Percentiles rank a stretch among this genome's conserved stretches.
These are phyloP conservation scores for Bruguiera hainesii DNA, from an alignment of 441 rosid species.

Conservation along the genomic window DNA sequence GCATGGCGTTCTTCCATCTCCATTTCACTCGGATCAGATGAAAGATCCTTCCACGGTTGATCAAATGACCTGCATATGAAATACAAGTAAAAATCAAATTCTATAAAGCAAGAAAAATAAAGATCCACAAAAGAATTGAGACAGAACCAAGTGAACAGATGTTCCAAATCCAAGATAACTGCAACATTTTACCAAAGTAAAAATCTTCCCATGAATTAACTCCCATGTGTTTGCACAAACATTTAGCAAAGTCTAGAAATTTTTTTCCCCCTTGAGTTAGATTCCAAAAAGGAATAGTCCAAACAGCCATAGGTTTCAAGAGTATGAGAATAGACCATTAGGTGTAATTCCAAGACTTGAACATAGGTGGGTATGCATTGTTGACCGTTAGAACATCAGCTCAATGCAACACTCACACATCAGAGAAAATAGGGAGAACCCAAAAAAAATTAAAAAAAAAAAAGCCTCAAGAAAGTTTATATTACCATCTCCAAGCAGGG, in stretches of 20 bases:
- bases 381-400: too few species aligned
- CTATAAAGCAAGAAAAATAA: background rate
- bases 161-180: background rate
- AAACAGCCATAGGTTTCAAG: background rate
- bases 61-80: conserved; percentile 57
- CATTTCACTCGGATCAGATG: conserved; percentile 35
- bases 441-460: background rate
- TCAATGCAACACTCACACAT: background rate
- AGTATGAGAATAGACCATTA: too few species aligned
- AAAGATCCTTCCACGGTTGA: conserved; percentile 59
- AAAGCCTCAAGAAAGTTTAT: background rate
- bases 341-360: too few species aligned
- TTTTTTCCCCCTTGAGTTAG: too few species aligned
- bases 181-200: background rate
- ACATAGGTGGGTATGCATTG: too few species aligned
- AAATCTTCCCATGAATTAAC: background rate
- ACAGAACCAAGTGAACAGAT: too few species aligned
- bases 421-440: background rate
- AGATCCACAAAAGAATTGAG: background rate
- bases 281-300: background rate
- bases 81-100: background rate
- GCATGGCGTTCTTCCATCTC: conserved; percentile 61
- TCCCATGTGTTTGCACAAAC: background rate
- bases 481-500: conserved; percentile 91
- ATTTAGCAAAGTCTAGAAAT: background rate